phyloP scores from a whole-genome alignment of 352 stramenopile genomes.

The Lagenidium giganteum region DNA sequence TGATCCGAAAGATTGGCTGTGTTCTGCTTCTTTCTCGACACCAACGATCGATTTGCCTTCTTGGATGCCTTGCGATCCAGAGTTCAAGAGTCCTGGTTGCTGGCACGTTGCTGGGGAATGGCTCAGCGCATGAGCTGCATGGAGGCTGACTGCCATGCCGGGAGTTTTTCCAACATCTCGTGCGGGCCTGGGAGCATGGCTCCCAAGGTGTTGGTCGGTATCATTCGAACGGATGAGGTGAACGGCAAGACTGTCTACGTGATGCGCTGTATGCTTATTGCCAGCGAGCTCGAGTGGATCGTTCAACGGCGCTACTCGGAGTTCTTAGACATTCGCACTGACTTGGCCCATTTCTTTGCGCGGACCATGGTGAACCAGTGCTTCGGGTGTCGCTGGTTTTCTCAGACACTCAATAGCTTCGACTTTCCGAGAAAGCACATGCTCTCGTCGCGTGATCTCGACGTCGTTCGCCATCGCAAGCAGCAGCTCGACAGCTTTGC shows the following conservation, averaged over 20 bases:
- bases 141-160: constrained; percentile 20
- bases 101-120: no score
- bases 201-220: constrained; percentile 43
- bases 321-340: constrained; percentile 49
- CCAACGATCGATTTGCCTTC: no score
- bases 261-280: constrained; percentile 30
- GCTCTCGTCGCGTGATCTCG: constrained; percentile 31
- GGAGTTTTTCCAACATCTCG: constrained; percentile 47
- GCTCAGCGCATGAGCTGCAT: no score
- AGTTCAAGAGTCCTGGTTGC: no score
- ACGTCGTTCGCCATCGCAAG: constrained; percentile 46
- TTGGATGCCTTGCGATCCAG: no score
- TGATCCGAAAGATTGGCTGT: no score
- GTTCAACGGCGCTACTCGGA: constrained; percentile 70
- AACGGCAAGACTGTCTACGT: constrained; percentile 36
- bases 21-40: no score
- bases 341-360: constrained; percentile 49
- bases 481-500: constrained; percentile 49
- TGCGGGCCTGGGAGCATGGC: constrained; percentile 38
- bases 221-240: constrained; percentile 17
- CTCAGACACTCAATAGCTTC: constrained; percentile 49
- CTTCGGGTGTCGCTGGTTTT: constrained; percentile 74
- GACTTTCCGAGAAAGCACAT: constrained; percentile 60
- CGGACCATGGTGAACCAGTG: constrained; percentile 37
- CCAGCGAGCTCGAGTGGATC: constrained; percentile 44